These are phyloP conservation scores for Fusarium tjaetaba DNA, from an alignment of 2,329 filamentous ascomycete species.

Conservation along the genomic window DNA sequence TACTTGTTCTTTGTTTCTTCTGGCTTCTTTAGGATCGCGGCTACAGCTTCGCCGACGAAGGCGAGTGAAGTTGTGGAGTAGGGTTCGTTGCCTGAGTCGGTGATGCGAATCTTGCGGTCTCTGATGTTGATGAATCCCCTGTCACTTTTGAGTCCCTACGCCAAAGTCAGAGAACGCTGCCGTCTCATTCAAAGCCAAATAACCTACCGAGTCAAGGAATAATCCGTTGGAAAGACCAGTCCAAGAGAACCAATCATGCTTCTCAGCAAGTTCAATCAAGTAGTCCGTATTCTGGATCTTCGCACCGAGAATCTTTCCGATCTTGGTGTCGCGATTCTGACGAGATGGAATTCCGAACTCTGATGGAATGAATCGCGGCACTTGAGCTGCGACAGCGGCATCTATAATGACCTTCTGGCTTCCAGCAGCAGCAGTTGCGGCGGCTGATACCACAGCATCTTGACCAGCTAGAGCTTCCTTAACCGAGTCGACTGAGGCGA, in stretches of 20 bases:
- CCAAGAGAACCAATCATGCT: slow-evolving; percentile 14
- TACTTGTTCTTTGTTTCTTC: slow-evolving; percentile 3
- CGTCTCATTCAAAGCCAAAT: accelerated
- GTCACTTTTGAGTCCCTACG: not conserved
- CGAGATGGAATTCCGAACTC: slow-evolving; percentile 16
- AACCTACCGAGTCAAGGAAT: slow-evolving; percentile 6
- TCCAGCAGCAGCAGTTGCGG: not conserved
- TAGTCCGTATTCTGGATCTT: slow-evolving; percentile 15
- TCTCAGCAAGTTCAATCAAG: slow-evolving; percentile 1
- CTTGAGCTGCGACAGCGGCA: not conserved
- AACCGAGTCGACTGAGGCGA: not conserved
- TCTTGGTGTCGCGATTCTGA: not conserved
- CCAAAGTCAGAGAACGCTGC: accelerated
- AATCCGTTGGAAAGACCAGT: not conserved
- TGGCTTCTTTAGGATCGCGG: not conserved
- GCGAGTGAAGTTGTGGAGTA: slow-evolving; percentile 4
- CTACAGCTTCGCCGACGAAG: not conserved
- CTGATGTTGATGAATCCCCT: not conserved
- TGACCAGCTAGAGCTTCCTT: not conserved
- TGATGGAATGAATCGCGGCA: not conserved
- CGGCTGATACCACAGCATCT: not conserved
- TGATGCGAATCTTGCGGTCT: slow-evolving; percentile 4
- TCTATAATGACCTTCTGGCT: slow-evolving; percentile 1
- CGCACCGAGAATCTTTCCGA: not conserved
- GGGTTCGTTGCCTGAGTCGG: slow-evolving; percentile 5